Conservation (phyloP, 371 early-diverging fungal species). For the Mucor piriformis region DNA sequence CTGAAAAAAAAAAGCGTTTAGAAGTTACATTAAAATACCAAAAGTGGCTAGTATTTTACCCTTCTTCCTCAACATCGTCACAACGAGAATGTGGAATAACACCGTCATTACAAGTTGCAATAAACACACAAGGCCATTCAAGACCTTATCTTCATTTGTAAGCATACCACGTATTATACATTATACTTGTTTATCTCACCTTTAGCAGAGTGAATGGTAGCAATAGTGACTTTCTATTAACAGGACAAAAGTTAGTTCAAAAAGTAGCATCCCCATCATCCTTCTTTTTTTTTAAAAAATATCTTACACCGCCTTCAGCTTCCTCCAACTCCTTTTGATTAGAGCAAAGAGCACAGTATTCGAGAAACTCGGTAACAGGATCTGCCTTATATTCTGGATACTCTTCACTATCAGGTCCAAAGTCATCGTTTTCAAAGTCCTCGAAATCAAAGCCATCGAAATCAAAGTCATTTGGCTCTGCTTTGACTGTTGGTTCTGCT, state of each 20-base stretch:
- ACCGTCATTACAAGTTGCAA: constrained; percentile 53
- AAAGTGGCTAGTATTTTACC: constrained; percentile 7
- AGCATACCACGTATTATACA: not conserved
- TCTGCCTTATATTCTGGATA: constrained; percentile 1
- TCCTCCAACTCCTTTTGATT: constrained; percentile 35
- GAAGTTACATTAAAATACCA: not conserved
- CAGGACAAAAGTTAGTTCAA: too few species aligned
- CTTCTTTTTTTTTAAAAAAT: not conserved
- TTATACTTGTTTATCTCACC: constrained; percentile 14
- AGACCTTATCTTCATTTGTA: constrained; percentile 36
- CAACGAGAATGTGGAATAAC: constrained; percentile 47
- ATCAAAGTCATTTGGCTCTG: too few species aligned
- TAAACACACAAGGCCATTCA: constrained; percentile 69
- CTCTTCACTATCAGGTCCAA: not conserved
- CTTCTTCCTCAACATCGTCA: constrained; percentile 39
- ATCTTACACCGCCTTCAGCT: constrained; percentile 28
- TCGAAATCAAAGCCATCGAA: too few species aligned
- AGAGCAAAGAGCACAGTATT: constrained; percentile 30
- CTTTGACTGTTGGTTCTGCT: not conserved
- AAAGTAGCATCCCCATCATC: not conserved
- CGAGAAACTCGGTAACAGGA: constrained; percentile 33
- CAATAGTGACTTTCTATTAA: constrained; percentile 55
- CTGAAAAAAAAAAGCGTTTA: constrained; percentile 7
- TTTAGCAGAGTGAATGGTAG: constrained; percentile 66
- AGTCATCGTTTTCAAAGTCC: not conserved